Base-by-base conservation (phyloP, 371 early-diverging fungal species). In the Dinochytrium kinnereticum region DNA sequence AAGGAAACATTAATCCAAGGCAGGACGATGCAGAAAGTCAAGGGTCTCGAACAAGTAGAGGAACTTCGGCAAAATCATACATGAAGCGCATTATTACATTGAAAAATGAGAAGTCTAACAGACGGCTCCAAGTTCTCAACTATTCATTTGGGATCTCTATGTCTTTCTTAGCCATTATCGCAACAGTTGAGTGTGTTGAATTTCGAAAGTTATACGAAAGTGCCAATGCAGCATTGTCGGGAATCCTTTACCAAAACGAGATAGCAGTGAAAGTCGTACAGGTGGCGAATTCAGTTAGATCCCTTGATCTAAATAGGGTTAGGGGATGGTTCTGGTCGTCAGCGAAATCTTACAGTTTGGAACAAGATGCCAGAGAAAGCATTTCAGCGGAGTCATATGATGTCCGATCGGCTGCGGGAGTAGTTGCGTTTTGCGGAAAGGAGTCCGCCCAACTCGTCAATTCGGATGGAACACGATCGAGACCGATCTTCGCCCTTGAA, bases 31-130 rank as follows among this genome's bases (percentile, higher is more conserved):
- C n/a, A 0, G 68, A 49, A 34, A 61, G 61, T 26, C 61, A 10
- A 7, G 61, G 37, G 3, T 61, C 61, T 17, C 36, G 15, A 3
- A 34, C 3, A 17, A 61, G 61, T 37, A 17, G 26, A 36, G 66
- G 10, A 5, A 64, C 64, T 3, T 50, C 66, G 1, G 21, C 68
- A 28, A 30, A 50, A 28, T 31, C 31, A 1, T 72, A 59, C 61
- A 31, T 76, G 51, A 72, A 64, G 53, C 21, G 44, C 36, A 36
- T 76, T 0, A 66, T 79, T 15, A 51, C 74, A 1, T 53, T 68
- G 37, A 73, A 72, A 51, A 79, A 76, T 50, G 65, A 59, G 3
- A 21, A 26, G 7, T 40, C 74, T 1, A 66, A 67, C n/a, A n/a
- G 53, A 21, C 73, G 65, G 1, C 51, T 79, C 30, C 65, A 59